phyloP scores from a whole-genome alignment of 352 stramenopile species.

The Pythium plurisporium region DNA sequence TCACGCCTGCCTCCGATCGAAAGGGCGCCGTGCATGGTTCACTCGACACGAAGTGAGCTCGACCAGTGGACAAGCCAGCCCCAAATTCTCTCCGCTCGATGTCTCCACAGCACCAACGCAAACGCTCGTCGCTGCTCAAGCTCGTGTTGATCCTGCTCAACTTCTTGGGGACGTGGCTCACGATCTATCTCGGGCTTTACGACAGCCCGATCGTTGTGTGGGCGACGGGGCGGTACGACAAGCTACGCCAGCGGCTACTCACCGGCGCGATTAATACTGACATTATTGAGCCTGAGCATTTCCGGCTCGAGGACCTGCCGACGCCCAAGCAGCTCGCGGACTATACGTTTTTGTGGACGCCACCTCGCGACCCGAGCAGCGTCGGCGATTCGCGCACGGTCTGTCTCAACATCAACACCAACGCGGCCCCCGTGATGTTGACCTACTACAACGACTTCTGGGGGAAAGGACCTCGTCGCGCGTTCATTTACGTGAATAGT shows the following conservation, averaged over 20 bases:
- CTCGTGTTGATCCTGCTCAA: constrained; percentile 10
- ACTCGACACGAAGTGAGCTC: too few relatives aligned
- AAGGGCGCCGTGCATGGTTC: too few relatives aligned
- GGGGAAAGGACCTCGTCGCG: constrained; percentile 24
- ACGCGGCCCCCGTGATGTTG: constrained; percentile 22
- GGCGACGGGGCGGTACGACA: constrained; percentile 14
- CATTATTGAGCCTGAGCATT: background rate
- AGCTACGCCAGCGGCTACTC: background rate
- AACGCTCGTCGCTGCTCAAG: background rate
- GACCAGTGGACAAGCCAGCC: too few relatives aligned
- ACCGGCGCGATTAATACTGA: background rate
- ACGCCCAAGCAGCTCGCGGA: background rate
- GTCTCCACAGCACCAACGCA: too few relatives aligned
- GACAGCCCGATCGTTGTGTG: constrained; percentile 13
- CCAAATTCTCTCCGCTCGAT: too few relatives aligned
- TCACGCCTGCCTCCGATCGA: too few relatives aligned
- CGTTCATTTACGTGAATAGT: constrained; percentile 27
- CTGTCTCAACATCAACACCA: constrained; percentile 20
- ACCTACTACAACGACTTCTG: constrained; percentile 31
- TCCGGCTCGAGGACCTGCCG: background rate
- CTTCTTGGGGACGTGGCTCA: constrained; percentile 13
- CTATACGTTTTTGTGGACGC: background rate
- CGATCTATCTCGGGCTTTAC: constrained; percentile 3
- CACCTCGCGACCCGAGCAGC: background rate
- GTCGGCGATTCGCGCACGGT: constrained; percentile 11